Conservation (phyloP, 2,329 filamentous ascomycete species). For the Shiraia sp. region DNA sequence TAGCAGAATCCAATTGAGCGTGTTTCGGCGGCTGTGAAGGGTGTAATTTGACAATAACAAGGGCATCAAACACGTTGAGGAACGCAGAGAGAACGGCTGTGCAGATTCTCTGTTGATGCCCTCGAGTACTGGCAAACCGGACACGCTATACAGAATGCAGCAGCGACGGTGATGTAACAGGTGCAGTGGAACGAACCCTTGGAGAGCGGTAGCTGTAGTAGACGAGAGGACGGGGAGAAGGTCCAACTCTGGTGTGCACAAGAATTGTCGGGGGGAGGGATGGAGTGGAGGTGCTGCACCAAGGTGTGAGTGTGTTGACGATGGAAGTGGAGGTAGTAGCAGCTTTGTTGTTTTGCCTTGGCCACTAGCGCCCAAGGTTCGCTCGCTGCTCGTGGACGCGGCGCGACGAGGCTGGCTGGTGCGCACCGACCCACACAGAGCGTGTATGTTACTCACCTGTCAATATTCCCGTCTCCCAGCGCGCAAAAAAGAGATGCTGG, state of each 20-base stretch:
- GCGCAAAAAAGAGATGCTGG: slow-evolving; percentile 22
- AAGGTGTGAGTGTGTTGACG: slow-evolving; percentile 37
- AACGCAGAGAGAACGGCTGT: slow-evolving; percentile 23
- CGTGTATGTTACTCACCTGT: neutral
- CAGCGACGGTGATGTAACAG: slow-evolving; percentile 41
- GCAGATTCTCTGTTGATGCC: slow-evolving; percentile 29
- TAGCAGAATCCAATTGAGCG: slow-evolving; percentile 25
- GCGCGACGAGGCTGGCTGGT: slow-evolving; percentile 16
- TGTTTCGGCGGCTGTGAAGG: slow-evolving; percentile 15
- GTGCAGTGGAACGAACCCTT: slow-evolving; percentile 34
- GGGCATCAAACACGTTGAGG: slow-evolving; percentile 21
- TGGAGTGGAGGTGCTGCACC: slow-evolving; percentile 29
- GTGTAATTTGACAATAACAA: slow-evolving; percentile 28
- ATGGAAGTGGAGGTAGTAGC: slow-evolving; percentile 31
- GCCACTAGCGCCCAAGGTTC: slow-evolving; percentile 26
- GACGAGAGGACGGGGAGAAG: slow-evolving; percentile 32
- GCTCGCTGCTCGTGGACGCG: slow-evolving; percentile 18
- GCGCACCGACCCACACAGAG: slow-evolving; percentile 10
- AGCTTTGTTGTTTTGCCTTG: slow-evolving; percentile 42
- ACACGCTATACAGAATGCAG: slow-evolving; percentile 36
- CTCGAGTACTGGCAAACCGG: slow-evolving; percentile 31
- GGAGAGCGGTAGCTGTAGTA: slow-evolving; percentile 27
- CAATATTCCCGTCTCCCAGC: slow-evolving; percentile 21
- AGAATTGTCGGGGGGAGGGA: slow-evolving; percentile 19
- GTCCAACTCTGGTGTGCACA: slow-evolving; percentile 39